Evolutionary conservation across 257 asterid genomes (phyloP).

Genomic region (Scutellaria baicalensis): DNA sequence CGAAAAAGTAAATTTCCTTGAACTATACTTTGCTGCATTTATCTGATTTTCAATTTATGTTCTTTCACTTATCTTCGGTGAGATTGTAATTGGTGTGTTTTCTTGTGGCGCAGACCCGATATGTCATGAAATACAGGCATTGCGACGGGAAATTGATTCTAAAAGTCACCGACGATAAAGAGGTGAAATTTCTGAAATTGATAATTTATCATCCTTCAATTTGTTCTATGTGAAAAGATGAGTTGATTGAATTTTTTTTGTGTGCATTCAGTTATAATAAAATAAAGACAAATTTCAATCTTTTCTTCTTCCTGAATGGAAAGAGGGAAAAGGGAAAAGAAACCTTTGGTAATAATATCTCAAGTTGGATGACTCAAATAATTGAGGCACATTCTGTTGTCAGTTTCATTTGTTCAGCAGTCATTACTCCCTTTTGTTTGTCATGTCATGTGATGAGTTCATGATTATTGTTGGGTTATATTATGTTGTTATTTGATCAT

Average conservation of each 20-base stretch:
- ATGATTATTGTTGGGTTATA: neutral
- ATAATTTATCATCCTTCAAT: neutral
- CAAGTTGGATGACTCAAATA: no score
- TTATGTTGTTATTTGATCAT: neutral
- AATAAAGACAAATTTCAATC: no score
- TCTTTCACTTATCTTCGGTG: neutral
- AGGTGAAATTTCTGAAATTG: conserved; percentile 32
- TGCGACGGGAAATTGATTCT: conserved; percentile 88
- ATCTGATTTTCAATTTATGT: neutral
- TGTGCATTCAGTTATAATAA: no score
- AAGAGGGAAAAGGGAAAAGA: no score
- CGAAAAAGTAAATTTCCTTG: conserved; percentile 33
- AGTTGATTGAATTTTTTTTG: no score
- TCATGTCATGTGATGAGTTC: neutral
- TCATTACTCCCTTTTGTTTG: no score
- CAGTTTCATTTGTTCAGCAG: no score
- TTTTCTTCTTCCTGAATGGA: neutral
- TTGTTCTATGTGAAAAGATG: neutral
- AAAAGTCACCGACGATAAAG: conserved; percentile 81
- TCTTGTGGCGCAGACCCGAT: conserved; percentile 55
- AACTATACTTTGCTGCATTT: neutral
- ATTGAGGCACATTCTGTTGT: no score
- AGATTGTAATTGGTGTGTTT: neutral
- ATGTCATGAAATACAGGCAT: conserved; percentile 76
- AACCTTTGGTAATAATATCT: no score